These are phyloP conservation scores for Begonia loranthoides DNA, from an alignment of 306 rosid species.

Conservation along the genomic window DNA sequence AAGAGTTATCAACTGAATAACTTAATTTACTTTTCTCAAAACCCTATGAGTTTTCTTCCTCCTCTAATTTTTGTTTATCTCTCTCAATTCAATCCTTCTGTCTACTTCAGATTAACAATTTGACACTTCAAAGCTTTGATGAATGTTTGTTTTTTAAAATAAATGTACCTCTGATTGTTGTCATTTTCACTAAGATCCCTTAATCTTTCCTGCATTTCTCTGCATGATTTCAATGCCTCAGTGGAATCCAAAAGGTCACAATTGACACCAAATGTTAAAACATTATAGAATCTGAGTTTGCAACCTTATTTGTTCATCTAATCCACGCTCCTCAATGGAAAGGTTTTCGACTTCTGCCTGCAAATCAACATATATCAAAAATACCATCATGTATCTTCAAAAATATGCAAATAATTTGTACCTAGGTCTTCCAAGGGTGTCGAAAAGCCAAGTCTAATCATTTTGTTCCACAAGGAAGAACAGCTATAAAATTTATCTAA, in stretches of 20 bases:
- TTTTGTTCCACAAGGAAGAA: too few relatives aligned
- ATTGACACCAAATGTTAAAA: conserved; percentile 10
- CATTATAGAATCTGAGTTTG: conserved; percentile 11
- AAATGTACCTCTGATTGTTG: conserved; percentile 62
- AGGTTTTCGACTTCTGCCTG: conserved; percentile 88
- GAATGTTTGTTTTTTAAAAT: not conserved
- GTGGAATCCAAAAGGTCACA: conserved; percentile 9
- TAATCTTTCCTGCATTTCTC: conserved; percentile 92
- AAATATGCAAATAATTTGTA: not conserved
- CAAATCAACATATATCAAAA: conserved; percentile 15
- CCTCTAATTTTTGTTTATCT: too few relatives aligned
- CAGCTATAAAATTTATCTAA: too few relatives aligned
- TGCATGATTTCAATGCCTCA: conserved; percentile 27
- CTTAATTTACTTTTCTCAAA: too few relatives aligned
- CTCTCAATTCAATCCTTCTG: too few relatives aligned
- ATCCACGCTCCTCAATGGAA: conserved; percentile 45
- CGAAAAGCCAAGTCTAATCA: too few relatives aligned
- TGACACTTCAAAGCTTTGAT: too few relatives aligned
- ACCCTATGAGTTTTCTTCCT: too few relatives aligned
- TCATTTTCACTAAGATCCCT: conserved; percentile 82
- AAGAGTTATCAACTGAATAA: too few relatives aligned
- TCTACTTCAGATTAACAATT: too few relatives aligned
- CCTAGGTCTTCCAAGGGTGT: too few relatives aligned
- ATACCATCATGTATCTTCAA: conserved; percentile 3
- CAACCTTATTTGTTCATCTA: conserved; percentile 88